phyloP scores from a whole-genome alignment of 1,139 yeast genomes.

The Kodamaea arcana region DNA sequence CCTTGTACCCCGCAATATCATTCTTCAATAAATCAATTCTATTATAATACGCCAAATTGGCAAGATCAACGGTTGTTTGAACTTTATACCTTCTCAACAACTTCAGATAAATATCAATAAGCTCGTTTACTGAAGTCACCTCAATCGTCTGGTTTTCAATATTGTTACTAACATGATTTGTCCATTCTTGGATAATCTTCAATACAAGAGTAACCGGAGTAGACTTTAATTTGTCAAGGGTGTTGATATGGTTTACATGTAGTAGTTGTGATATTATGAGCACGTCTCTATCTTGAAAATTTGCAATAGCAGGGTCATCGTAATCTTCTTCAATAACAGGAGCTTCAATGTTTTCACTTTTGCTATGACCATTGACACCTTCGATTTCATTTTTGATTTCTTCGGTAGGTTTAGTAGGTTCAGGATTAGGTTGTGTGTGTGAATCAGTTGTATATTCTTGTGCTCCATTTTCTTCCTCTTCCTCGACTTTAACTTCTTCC shows the following conservation, averaged over 20 bases:
- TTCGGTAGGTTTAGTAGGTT: no score
- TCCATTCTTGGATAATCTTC: conserved; percentile 16
- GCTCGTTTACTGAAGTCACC: conserved; percentile 11
- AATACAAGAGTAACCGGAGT: conserved; percentile 10
- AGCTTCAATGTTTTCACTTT: neutral
- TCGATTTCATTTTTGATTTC: no score
- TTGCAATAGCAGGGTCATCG: no score
- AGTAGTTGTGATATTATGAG: conserved; percentile 22
- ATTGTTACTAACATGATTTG: conserved; percentile 15
- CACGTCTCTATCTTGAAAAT: conserved; percentile 17
- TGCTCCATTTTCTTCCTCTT: no score
- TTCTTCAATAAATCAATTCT: conserved; percentile 18
- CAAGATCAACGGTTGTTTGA: conserved; percentile 20
- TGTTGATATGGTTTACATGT: conserved; percentile 16
- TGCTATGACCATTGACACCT: no score
- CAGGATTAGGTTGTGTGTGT: no score
- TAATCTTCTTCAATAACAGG: neutral
- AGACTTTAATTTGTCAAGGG: conserved; percentile 12
- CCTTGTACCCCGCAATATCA: conserved; percentile 11
- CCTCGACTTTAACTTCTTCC: no score
- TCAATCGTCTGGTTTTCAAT: conserved; percentile 10
- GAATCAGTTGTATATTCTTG: no score
- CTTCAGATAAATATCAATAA: conserved; percentile 13
- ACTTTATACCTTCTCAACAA: conserved; percentile 16
- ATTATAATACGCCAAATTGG: conserved; percentile 17